Percentiles rank a stretch among this genome's conserved stretches.
phyloP scores from a whole-genome alignment of 495 filamentous ascomycete species.

The Annulohypoxylon stygium region DNA sequence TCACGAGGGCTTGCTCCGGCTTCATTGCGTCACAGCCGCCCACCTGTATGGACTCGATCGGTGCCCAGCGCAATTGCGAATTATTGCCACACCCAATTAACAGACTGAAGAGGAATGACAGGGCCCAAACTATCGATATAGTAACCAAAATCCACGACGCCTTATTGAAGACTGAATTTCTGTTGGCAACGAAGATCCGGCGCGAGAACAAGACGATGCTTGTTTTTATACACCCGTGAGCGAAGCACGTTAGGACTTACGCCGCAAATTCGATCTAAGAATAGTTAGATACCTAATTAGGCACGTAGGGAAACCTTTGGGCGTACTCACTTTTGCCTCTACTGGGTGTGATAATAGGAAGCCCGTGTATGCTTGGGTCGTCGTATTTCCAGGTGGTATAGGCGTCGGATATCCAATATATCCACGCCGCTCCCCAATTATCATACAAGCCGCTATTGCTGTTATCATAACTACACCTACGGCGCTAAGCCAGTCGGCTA shows the following conservation, averaged over 20 bases:
- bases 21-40: neutral
- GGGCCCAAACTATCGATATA: neutral
- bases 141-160: neutral
- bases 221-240: neutral
- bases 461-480: constrained; percentile 6
- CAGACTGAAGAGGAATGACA: neutral
- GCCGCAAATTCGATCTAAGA: neutral
- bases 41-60: neutral
- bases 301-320: too few relatives aligned
- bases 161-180: neutral
- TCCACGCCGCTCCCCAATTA: neutral
- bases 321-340: neutral
- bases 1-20: neutral
- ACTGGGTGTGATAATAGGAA: neutral
- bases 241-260: neutral
- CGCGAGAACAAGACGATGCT: neutral
- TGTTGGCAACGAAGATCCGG: neutral
- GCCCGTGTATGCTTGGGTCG: neutral
- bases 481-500: neutral
- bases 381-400: neutral
- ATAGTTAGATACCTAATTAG: too few relatives aligned
- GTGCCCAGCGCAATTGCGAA: neutral
- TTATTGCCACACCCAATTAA: neutral
- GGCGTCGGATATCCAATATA: constrained; percentile 1
- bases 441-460: neutral